A percentile compares a stretch with the other conserved stretches of the same genome.
phyloP scores from a whole-genome alignment of 164 flowering plant species.

The Aristolochia fimbriata region DNA sequence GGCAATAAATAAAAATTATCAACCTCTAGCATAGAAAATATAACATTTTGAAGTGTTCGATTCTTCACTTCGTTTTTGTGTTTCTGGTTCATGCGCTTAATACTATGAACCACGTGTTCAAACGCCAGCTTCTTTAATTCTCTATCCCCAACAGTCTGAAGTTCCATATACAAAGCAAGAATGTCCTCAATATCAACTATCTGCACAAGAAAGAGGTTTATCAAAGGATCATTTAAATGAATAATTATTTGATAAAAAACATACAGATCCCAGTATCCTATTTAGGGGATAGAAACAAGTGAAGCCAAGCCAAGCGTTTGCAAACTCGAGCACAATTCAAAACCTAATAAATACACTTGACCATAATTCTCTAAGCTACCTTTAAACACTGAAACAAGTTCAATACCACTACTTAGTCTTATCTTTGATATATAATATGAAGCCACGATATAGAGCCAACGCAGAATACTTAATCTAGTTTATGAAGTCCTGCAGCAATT shows the following conservation, averaged over 20 bases:
- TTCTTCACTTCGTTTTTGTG: slow-evolving; percentile 66
- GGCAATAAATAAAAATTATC: neutral
- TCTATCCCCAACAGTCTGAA: slow-evolving; percentile 71
- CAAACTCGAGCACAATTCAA: neutral
- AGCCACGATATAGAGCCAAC: too few relatives aligned
- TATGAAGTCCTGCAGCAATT: too few relatives aligned
- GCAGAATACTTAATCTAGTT: too few relatives aligned
- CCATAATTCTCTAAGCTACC: too few relatives aligned
- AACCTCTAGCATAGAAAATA: slow-evolving; percentile 64
- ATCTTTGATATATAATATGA: too few relatives aligned
- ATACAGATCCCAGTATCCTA: too few relatives aligned
- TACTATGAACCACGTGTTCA: slow-evolving; percentile 65
- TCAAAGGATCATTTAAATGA: neutral
- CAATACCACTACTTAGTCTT: too few relatives aligned
- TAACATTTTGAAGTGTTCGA: slow-evolving; percentile 61
- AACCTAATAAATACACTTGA: neutral
- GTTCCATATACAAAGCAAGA: slow-evolving; percentile 70
- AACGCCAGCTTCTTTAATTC: slow-evolving; percentile 51
- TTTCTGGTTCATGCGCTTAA: slow-evolving; percentile 73
- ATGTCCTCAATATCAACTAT: slow-evolving; percentile 58
- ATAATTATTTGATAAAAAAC: neutral
- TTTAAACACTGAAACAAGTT: too few relatives aligned
- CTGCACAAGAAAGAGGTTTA: slow-evolving; percentile 21
- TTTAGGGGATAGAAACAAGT: too few relatives aligned
- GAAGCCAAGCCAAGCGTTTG: too few relatives aligned